Base-by-base conservation (phyloP, 1,284 basidiomycete species). In the Melampsora allii-populina region DNA sequence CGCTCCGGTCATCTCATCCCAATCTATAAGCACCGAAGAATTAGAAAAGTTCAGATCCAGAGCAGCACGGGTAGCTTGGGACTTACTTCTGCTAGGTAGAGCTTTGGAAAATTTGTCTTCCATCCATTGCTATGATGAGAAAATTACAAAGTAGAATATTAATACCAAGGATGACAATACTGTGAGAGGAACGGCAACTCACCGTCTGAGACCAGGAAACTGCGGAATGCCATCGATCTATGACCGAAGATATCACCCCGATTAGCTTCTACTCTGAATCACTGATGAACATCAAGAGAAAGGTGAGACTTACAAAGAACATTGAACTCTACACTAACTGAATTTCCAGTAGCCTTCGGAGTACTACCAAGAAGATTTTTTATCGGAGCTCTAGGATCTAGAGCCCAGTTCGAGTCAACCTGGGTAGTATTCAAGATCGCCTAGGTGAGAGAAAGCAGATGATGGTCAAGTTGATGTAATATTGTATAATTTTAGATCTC, bases 221-320 rank as follows among this genome's bases (percentile, higher is more conserved):
- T 21, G 60, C 42, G 17, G 68, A 64, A 58, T 72, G 68, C 68
- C 68, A 72, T 63, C 68, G 68, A 58, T 72, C 68, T 72, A 19
- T 39, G 6, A 19, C 36, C 5, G 31, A 29, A 60, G n/a, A 46
- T 19, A 17, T 14, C 4, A 5, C 12, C 3, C 12, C 14, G 42
- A 10, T 14, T 42, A 10, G 2, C 17, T 61, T 36, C 24, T 4
- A n/a, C 21, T 31, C 21, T 29, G n/a, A 5, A 39, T 14, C 7
- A 56, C n/a, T 14, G 24, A n/a, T 53, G 50, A 29, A 21, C 4
- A 42, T 14, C 42, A 42, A 17, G 12, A 42, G 14, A 36, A 53
- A 17, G 31, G 2, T 17, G 27, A 17, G 5, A 64, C 68, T 33
- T 56, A 72, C 68, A 72, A 27, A 72, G 64, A 33, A 72, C 64